A percentile compares a stretch with the other conserved stretches of the same genome.
These are phyloP conservation scores for Sonneratia alba DNA, from an alignment of 345 rosid species.

Conservation along the genomic window DNA sequence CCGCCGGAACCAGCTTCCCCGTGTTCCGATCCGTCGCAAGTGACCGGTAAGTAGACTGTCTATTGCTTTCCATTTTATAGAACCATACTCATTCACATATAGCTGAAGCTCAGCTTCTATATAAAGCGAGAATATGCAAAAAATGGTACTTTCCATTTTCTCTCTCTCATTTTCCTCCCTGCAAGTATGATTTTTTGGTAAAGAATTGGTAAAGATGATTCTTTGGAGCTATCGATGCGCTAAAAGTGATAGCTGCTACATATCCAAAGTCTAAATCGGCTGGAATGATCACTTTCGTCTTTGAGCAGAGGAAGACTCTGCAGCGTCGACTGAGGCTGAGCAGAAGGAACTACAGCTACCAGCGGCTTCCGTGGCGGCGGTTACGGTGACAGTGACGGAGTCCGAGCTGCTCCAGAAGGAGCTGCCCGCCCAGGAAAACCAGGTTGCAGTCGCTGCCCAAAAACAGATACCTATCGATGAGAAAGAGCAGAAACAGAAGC, in stretches of 20 bases:
- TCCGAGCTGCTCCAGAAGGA: constrained; percentile 14
- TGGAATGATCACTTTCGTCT: background rate
- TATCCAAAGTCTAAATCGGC: background rate
- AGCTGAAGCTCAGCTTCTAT: background rate
- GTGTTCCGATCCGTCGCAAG: background rate
- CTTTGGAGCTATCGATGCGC: background rate
- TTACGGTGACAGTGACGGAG: constrained; percentile 8
- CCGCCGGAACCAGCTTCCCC: background rate
- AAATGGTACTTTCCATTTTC: background rate
- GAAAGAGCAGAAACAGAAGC: constrained; percentile 5
- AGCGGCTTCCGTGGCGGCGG: background rate
- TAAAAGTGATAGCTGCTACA: no score
- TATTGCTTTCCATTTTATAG: background rate
- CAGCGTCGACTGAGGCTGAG: background rate
- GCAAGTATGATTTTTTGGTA: background rate
- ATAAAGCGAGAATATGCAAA: background rate
- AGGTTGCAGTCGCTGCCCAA: constrained; percentile 2
- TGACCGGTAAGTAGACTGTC: background rate
- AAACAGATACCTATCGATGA: constrained; percentile 14
- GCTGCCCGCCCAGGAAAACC: constrained; percentile 6
- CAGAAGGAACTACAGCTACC: background rate
- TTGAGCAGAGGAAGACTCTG: background rate
- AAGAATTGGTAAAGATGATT: background rate
- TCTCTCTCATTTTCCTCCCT: background rate
- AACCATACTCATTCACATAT: background rate